Base-by-base conservation (phyloP, 805 yeast genomes). In the Candida orba region DNA sequence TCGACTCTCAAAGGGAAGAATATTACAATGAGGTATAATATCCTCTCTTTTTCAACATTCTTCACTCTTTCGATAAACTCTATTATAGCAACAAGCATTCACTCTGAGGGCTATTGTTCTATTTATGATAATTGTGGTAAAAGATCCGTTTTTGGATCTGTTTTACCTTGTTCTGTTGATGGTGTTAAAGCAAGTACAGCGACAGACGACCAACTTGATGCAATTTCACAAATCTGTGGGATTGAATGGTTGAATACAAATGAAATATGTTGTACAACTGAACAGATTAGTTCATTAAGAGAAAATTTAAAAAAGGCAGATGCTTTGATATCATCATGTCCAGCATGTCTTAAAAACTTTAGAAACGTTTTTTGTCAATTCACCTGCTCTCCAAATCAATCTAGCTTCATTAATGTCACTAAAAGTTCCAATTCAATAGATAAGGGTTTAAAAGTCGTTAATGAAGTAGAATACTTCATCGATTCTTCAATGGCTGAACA, bases 341-440 rank as follows among this genome's bases (percentile, higher is more conserved):
- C 97, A 3, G 98, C 99, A 0, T 91, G 99, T 61, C 70, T 76
- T 45, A 79, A 78, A 62, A 91, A 91, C 68, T 91, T 91, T 62
- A 78, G 78, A 56, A 84, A 83, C 54, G 69, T 90, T 52, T 88
- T 88, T 58, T 93, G 91, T 66, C 78, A 81, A 34, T 89, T 93
- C 63, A 84, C 96, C 1, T 91, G 99, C 63, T 84, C 96, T 4
- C 81, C 96, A 1, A 67, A 84, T 53, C 97, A 91, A 63, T 72
- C 87, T 0, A 62, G 67, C 12, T 91, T 88, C 63, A 72, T 89
- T 12, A 75, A 86, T 51, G 77, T 91, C 20, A 78, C 86, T 0
- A 71, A 68, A 18, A 58, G 59, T 5, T 54, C 61, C n/a, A 74
- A 81, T 12, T 63, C 71, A 4, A 72, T 73, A 30, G 63, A 76